phyloP scores from a whole-genome alignment of 768 basidiomycete species.

The Suillus luteus region DNA sequence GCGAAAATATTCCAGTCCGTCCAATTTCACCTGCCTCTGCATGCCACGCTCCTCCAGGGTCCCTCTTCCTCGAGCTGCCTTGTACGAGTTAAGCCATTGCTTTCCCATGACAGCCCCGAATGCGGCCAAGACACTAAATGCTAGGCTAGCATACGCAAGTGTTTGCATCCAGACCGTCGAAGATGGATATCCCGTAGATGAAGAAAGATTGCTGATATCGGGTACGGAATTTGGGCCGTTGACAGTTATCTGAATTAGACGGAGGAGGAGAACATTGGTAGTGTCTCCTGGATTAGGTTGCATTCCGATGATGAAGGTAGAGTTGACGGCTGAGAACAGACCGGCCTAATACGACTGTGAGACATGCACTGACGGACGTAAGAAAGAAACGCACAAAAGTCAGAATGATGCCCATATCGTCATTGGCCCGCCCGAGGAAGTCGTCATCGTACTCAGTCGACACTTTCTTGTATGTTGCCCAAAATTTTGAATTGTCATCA shows the following conservation, averaged over 20 bases:
- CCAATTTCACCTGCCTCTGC: conserved; percentile 7
- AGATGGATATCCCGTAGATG: conserved; percentile 8
- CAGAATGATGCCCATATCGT: too few species aligned
- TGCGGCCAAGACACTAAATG: conserved; percentile 17
- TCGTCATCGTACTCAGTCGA: too few species aligned
- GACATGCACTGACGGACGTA: neutral
- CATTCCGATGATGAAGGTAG: neutral
- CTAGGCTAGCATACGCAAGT: conserved; percentile 16
- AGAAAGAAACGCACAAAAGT: neutral
- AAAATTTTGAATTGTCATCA: too few species aligned
- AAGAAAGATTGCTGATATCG: conserved; percentile 3
- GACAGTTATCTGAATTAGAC: neutral
- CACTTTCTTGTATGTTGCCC: too few species aligned
- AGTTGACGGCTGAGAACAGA: neutral
- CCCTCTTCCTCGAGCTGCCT: conserved; percentile 12
- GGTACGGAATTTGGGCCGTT: neutral
- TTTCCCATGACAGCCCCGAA: conserved; percentile 13
- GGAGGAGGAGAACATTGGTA: neutral
- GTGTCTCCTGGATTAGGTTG: too few species aligned
- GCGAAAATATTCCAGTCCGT: conserved; percentile 12
- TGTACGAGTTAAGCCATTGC: neutral
- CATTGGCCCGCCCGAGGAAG: too few species aligned
- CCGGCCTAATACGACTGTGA: neutral
- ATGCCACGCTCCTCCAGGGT: conserved; percentile 1
- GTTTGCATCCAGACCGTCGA: conserved; percentile 9